Conservation (phyloP, 139 green algal species). For the Astrephomene gubernaculifera region DNA sequence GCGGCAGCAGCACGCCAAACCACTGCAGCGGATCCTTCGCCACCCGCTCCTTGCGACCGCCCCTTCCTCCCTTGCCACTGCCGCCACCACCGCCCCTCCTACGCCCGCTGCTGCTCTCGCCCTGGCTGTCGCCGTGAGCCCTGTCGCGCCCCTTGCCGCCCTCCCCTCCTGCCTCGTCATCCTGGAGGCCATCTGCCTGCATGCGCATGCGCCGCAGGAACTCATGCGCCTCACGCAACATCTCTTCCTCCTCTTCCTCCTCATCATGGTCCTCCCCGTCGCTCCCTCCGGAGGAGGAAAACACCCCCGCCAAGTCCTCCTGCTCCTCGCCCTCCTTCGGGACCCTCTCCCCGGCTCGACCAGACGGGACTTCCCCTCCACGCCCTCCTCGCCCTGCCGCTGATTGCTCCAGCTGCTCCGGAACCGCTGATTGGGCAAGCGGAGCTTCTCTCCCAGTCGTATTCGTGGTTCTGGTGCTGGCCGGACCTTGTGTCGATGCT, state of each 20-base stretch:
- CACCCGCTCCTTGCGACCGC: not conserved
- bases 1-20: conserved; percentile 56
- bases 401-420: no score
- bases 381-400: no score
- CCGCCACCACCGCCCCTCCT: not conserved
- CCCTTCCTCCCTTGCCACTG: not conserved
- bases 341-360: not conserved
- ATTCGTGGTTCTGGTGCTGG: no score
- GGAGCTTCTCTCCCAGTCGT: no score
- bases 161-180: not conserved
- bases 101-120: not conserved
- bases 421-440: no score
- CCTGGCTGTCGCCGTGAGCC: not conserved
- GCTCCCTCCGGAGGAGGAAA: not conserved
- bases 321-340: not conserved
- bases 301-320: not conserved
- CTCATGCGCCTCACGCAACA: not conserved
- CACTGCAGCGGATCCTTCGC: conserved; percentile 50
- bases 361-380: no score
- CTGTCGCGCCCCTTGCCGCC: not conserved
- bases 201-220: conserved; percentile 13
- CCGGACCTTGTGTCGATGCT: no score
- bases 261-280: not conserved
- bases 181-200: no score
- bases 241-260: not conserved